Evolutionary conservation across 1,284 basidiomycete species (phyloP), one percentile per base, ranked within the genome.

Genomic region (Golubevia pallescens): DNA sequence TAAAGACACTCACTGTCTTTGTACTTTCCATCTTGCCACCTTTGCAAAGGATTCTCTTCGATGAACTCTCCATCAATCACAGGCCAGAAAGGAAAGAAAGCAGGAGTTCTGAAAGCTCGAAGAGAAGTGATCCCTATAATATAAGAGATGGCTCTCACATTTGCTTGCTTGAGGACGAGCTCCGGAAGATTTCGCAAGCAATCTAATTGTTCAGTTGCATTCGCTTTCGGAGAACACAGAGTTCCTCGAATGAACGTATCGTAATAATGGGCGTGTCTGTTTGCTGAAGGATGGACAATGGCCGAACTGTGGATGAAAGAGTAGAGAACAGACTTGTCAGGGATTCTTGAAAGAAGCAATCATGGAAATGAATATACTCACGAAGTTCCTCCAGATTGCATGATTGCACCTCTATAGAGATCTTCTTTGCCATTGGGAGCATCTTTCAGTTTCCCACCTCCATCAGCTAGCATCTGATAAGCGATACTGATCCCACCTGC

Each of bases 341-440:
- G 5, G 34, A 10, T 38, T 38, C 34, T 10, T n/a, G n/a, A n/a
- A n/a, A n/a, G n/a, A n/a, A n/a, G n/a, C n/a, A 28, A 28, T 28
- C 28, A 28, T 28, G 28, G 28, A 28, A 28, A 28, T 28, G 28
- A 28, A 16, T 10, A 48, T 13, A 48, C 42, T 48, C 42, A 48
- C 42, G 10, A 13, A 48, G 42, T 48, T 13, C 42, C 42, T 48
- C 76, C 76, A 56, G 68, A 71, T 24, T 75, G 58, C 66, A 75
- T 67, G 51, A 78, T 77, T 19, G 74, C 76, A 7, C 66, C 69
- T 21, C 65, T 70, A 55, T 68, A 78, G 14, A 77, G 69, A 3
- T 65, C 65, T 10, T 70, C 23, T 1, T 63, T 64, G 52, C 70
- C 16, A 24, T 48, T 10, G 42, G 42, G 42, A 10, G 16, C 42